Conservation (phyloP, 495 filamentous ascomycete species). For the Podospora pseudopauciseta region DNA sequence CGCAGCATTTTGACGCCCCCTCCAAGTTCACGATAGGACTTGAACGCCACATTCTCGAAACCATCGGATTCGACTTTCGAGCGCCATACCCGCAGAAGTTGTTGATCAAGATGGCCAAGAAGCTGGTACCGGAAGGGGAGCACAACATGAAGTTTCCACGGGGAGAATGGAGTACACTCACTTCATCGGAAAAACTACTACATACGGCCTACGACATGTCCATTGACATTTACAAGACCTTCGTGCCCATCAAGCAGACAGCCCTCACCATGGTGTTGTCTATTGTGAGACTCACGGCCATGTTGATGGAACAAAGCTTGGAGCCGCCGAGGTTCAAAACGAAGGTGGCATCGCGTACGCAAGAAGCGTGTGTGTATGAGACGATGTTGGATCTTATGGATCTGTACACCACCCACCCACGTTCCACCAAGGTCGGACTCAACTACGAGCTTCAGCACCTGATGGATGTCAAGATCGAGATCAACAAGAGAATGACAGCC, state of each 20-base stretch:
- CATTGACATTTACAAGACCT: constrained; percentile 88
- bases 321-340: constrained; percentile 28
- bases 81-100: constrained; percentile 81
- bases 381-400: constrained; percentile 83
- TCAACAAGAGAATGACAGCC: constrained; percentile 69
- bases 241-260: constrained; percentile 82
- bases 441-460: constrained; percentile 68
- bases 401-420: constrained; percentile 74
- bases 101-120: constrained; percentile 67
- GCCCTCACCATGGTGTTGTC: constrained; percentile 74
- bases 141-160: background rate
- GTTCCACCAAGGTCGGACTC: constrained; percentile 67
- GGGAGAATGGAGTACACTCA: constrained; percentile 24
- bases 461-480: constrained; percentile 75
- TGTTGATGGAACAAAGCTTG: constrained; percentile 54
- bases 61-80: constrained; percentile 90
- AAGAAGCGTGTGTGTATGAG: constrained; percentile 71
- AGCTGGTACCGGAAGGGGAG: constrained; percentile 37
- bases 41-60: constrained; percentile 91
- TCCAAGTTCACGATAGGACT: constrained; percentile 78
- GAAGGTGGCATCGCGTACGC: constrained; percentile 52
- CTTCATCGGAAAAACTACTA: constrained; percentile 42
- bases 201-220: constrained; percentile 72
- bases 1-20: constrained; percentile 70
- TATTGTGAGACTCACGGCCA: constrained; percentile 74